phyloP scores from a whole-genome alignment of 495 filamentous ascomycete species.

The Xanthoparmelia taractica region DNA sequence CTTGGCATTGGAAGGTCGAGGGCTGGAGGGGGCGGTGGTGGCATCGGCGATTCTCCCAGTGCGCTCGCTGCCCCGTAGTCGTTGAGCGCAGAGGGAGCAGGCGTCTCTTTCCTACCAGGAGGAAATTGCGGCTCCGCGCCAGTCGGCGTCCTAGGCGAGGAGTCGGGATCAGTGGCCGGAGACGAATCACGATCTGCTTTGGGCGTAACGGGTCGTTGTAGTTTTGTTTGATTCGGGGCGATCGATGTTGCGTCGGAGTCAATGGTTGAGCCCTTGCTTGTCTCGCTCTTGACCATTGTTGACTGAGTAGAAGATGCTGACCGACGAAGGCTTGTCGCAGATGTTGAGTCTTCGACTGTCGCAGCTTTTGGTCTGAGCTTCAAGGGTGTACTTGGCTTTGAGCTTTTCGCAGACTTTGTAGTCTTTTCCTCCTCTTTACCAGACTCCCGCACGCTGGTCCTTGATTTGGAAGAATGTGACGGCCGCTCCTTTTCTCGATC shows the following conservation, averaged over 20 bases:
- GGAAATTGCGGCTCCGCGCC: constrained; percentile 43
- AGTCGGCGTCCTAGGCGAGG: constrained; percentile 51
- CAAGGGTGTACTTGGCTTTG: constrained; percentile 35
- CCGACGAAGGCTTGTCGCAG: constrained; percentile 16
- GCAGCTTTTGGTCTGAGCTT: constrained; percentile 33
- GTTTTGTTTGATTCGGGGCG: background rate
- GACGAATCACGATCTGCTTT: constrained; percentile 16
- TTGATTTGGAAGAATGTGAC: constrained; percentile 20
- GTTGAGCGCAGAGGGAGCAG: constrained; percentile 16
- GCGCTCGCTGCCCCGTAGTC: constrained; percentile 17
- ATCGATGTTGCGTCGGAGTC: constrained; percentile 54
- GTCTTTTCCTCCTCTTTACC: constrained; percentile 20
- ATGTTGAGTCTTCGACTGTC: constrained; percentile 34
- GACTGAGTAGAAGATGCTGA: constrained; percentile 22
- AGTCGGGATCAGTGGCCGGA: constrained; percentile 37
- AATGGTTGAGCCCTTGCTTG: constrained; percentile 39
- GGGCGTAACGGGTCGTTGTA: constrained; percentile 36
- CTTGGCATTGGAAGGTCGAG: constrained; percentile 62
- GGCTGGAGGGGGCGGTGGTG: constrained; percentile 80
- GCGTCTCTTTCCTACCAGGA: constrained; percentile 26
- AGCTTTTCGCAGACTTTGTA: constrained; percentile 16
- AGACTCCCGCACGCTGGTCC: constrained; percentile 16
- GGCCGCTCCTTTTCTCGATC: constrained; percentile 14
- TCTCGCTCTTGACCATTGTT: constrained; percentile 27
- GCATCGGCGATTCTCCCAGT: constrained; percentile 41